phyloP scores from a whole-genome alignment of 306 rosid genomes.

The Sicyos baderoa region DNA sequence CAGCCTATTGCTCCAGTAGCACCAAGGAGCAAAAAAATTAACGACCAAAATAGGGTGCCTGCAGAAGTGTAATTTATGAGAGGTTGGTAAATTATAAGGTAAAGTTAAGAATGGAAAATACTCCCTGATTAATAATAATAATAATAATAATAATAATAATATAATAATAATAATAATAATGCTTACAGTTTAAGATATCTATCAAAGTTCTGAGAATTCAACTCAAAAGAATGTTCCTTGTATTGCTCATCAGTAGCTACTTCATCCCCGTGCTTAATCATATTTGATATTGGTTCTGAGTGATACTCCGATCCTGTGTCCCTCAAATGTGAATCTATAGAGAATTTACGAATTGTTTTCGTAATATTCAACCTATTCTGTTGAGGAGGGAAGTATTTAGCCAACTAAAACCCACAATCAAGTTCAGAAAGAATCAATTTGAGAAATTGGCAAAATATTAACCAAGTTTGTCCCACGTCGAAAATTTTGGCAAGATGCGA shows the following conservation, averaged over 20 bases:
- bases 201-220: constrained; percentile 52
- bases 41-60: constrained; percentile 76
- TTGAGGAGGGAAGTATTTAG: constrained; percentile 27
- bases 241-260: constrained; percentile 52
- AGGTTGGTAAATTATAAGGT: background rate
- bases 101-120: background rate
- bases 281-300: constrained; percentile 48
- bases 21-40: constrained; percentile 95
- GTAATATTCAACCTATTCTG: constrained; percentile 97
- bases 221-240: constrained; percentile 52
- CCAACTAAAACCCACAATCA: constrained; percentile 16
- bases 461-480: too few species aligned
- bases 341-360: constrained; percentile 75
- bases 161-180: too few species aligned
- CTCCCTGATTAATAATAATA: too few species aligned
- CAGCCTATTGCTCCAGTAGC: constrained; percentile 93
- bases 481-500: too few species aligned
- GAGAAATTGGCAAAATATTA: too few species aligned
- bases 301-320: constrained; percentile 79
- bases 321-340: constrained; percentile 64
- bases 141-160: too few species aligned
- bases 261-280: constrained; percentile 81
- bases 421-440: constrained; percentile 26
- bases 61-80: constrained; percentile 24
- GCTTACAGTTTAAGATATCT: constrained; percentile 66